Evolutionary conservation across 192 early-diverging fungal species (phyloP), one percentile per base, ranked within the genome.

Genomic region (Gamsiella multidivaricata): DNA sequence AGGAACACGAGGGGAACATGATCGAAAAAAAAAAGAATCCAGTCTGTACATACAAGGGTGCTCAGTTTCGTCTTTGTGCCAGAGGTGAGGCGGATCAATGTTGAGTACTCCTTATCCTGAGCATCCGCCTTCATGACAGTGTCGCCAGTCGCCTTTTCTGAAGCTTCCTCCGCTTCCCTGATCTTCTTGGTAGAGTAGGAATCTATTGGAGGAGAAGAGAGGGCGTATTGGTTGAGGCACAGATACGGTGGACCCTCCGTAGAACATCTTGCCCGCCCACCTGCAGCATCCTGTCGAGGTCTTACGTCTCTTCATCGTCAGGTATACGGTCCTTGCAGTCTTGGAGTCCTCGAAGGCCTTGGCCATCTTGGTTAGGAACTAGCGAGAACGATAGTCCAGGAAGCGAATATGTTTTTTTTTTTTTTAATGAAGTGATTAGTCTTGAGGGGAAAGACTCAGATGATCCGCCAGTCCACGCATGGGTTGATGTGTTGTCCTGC

Each of bases 291-390:
- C n/a, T n/a, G n/a, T n/a, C n/a, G 14, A 14, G 39, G 10, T 8
- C 65, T 28, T 68, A 68, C 73, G 56, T 76, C 73, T 67, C 53
- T 76, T 76, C 73, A 76, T 76, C 1, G 73, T 76, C 33, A 76
- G 33, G 42, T 68, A 76, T 33, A 76, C 73, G 25, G 73, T 54
- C 20, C 62, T 76, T 17, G 55, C 53, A n/a, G 50, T 25, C 65
- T 68, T 76, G 25, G 73, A 51, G 32, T 66, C 73, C 51, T 76
- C 73, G n/a, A 76, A 76, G 65, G 73, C 64, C 46, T 76, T 76
- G 33, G 73, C 73, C 65, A 68, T 66, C 42, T 46, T 60, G 32
- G 73, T 76, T 46, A 76, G 51, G 65, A 76, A 76, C 73, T 76
- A 62, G n/a, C 23, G n/a, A n/a, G n/a, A n/a, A n/a, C n/a, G n/a